Evolutionary conservation across 495 filamentous ascomycete species (phyloP), one percentile per base, ranked within the genome.

Genomic region (Cairneyella variabilis): DNA sequence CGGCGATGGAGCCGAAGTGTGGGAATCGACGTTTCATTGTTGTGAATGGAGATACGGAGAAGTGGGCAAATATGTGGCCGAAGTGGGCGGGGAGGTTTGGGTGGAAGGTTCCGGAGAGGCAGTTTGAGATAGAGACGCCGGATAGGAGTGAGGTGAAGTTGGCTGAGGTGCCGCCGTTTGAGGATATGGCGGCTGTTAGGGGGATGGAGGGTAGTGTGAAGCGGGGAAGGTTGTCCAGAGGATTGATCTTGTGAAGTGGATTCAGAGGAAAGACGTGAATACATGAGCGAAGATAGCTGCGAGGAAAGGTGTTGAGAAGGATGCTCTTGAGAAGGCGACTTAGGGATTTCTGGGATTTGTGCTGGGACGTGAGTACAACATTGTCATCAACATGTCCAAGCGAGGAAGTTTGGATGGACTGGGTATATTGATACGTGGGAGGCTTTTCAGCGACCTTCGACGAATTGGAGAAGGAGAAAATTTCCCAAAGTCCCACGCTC

Each of bases 331-430:
- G 51, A 75, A 76, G 58, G 82, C 74, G n/a, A 81, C 78, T 0
- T 83, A 79, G 79, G 65, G 52, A 0, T 82, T 82, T 55, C 20
- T 74, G 41, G 71, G 65, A 1, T 79, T 79, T 47, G 63, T 75
- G 5, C 59, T 84, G 22, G 78, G 77, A 2, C 61, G 79, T 43
- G 68, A 73, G 37, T 83, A 69, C 42, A 66, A 72, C 59, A 16
- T 76, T 34, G 69, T 83, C 18, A 57, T 70, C 23, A 77, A 67
- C 50, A 81, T 83, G 77, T 78, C 73, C 51, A 83, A 83, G 79
- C 80, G 11, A 71, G 78, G 56, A 74, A 71, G 64, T 42, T 66
- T 26, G 75, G 73, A 11, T 79, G 71, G 71, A 71, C 62, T 4
- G 71, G 72, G 32, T 77, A 74, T 61, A 48, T 60, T 16, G 79